Percentiles rank a stretch among this genome's conserved stretches.
These are phyloP conservation scores for Cornus controversa DNA, from an alignment of 148 eudicot species.

Conservation along the genomic window DNA sequence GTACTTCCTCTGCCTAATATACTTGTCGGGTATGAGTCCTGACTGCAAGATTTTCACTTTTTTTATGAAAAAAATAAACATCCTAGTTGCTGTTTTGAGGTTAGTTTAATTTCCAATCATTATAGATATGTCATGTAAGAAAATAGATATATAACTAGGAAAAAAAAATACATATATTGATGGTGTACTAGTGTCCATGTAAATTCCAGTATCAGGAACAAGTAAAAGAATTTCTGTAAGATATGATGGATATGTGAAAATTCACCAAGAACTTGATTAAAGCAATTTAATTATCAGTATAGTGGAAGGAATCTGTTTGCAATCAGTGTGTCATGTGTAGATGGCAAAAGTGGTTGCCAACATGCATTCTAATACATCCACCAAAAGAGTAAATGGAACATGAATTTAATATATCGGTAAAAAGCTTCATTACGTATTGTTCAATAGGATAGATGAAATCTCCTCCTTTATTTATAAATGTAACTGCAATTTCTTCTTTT, in stretches of 20 bases:
- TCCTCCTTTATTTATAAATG: too few relatives aligned
- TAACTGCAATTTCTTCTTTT: neutral
- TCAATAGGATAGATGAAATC: too few relatives aligned
- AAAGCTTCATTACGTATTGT: neutral
- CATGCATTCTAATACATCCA: neutral
- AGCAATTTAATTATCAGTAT: neutral
- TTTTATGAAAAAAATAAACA: neutral
- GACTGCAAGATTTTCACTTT: neutral
- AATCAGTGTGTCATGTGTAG: neutral
- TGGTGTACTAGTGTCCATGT: neutral
- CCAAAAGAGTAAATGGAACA: neutral
- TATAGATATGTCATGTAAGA: neutral
- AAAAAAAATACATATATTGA: neutral
- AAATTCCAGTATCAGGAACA: neutral
- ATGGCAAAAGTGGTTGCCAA: neutral
- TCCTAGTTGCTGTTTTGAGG: constrained; percentile 1
- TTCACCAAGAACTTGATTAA: neutral
- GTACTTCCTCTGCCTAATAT: constrained; percentile 77
- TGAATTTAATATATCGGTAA: neutral
- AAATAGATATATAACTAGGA: too few relatives aligned
- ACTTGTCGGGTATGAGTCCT: constrained; percentile 79
- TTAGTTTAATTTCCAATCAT: constrained; percentile 1
- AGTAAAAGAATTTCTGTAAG: too few relatives aligned
- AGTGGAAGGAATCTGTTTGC: neutral
- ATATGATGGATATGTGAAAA: neutral